Base-by-base conservation (phyloP, 257 asterid species). In the Forsythia suspensa region DNA sequence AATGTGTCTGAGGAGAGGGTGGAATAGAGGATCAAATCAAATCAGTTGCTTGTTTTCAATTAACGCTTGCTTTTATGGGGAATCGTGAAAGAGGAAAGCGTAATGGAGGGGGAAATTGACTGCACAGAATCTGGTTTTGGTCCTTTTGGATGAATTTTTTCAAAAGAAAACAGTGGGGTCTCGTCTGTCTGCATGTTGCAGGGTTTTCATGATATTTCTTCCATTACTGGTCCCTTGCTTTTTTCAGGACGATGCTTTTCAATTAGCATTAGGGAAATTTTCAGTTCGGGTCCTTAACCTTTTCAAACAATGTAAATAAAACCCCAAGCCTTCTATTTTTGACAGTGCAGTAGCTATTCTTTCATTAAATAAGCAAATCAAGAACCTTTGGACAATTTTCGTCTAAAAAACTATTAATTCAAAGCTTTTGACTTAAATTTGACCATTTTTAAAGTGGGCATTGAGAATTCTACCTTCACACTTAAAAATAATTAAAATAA, bases 21-120 rank as follows among this genome's bases (percentile, higher is more conserved):
- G 71, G 72, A 78, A n/a, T n/a, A 78, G 55, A 34, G 71, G 71
- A 71, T 18, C 16, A 51, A 68, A 21, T 61, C 42, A 48, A 67
- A 65, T 77, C 40, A n/a, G 59, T 6, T 48, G 6, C 38, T 20
- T 11, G n/a, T 70, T 24, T 39, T 51, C 34, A 34, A 24, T 20
- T 12, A 12, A 63, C 71, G 82, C 74, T 66, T 67, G 78, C 83
- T 80, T 74, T 80, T 51, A 0, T 74, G 63, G 83, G 79, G 75
- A 80, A 80, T 42, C 57, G 83, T 73, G 67, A 79, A 79, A 79
- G 74, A 51, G 70, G 83, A 55, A 48, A 66, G 77, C 75, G 72
- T 80, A 63, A 18, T 74, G 29, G 24, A 70, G 55, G 5, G 71
- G 79, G 79, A 74, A 61, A 76, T 80, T 76, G 83, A 80, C 83